A percentile compares a stretch with the other conserved stretches of the same genome.
Conservation (phyloP, 805 yeast species). For the Candida schatavii region DNA sequence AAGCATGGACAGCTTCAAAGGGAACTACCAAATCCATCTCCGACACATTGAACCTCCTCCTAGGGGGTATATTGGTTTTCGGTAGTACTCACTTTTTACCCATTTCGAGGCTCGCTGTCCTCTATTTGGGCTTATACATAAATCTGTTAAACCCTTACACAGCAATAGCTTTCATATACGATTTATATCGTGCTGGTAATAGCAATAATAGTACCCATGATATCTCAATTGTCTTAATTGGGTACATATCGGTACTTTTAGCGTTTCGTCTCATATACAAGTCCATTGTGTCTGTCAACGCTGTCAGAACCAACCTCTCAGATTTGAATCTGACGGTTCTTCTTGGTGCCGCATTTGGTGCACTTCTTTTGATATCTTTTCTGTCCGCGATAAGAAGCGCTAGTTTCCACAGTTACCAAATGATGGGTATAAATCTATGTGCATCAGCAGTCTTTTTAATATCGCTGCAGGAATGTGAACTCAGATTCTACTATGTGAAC, state of each 20-base stretch:
- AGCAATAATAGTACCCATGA: neutral
- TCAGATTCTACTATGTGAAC: slow-evolving; percentile 13
- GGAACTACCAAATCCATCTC: neutral
- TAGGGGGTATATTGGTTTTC: slow-evolving; percentile 19
- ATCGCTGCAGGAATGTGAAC: slow-evolving; percentile 21
- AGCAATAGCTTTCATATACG: slow-evolving; percentile 24
- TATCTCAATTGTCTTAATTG: slow-evolving; percentile 9
- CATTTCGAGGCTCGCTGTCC: slow-evolving; percentile 21
- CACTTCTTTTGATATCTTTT: slow-evolving; percentile 3
- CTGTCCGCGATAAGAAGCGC: slow-evolving; percentile 5
- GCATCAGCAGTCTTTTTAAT: slow-evolving; percentile 22
- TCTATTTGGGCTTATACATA: slow-evolving; percentile 28
- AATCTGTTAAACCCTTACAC: slow-evolving; percentile 30
- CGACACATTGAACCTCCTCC: slow-evolving; percentile 14
- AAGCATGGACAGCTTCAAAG: neutral
- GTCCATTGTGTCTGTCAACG: neutral
- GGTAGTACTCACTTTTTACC: slow-evolving; percentile 22
- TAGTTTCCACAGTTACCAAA: slow-evolving; percentile 10
- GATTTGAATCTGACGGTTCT: neutral
- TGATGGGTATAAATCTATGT: slow-evolving; percentile 24
- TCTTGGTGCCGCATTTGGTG: neutral
- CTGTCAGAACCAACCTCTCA: neutral
- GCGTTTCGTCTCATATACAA: slow-evolving; percentile 13
- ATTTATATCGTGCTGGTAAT: slow-evolving; percentile 14
- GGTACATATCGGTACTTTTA: slow-evolving; percentile 17